phyloP scores from a whole-genome alignment of 805 yeast species.

The Myxozyma melibiosi region DNA sequence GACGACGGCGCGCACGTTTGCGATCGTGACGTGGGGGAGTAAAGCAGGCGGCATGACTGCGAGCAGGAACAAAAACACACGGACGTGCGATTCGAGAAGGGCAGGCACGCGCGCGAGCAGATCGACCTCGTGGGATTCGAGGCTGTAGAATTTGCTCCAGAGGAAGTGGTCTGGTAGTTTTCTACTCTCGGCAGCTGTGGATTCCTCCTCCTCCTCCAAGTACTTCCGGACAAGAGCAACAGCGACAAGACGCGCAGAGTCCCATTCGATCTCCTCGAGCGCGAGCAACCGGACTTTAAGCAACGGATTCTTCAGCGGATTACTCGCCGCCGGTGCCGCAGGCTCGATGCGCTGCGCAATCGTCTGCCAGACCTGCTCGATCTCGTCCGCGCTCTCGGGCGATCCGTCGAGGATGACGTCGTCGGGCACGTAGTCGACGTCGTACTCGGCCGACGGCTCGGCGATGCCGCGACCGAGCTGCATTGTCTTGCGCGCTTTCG shows the following conservation, averaged over 20 bases:
- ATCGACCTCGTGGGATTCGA: slow-evolving; percentile 27
- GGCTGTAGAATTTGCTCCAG: slow-evolving; percentile 7
- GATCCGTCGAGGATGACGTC: slow-evolving; percentile 3
- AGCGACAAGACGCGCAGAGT: slow-evolving; percentile 53
- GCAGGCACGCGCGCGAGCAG: slow-evolving; percentile 20
- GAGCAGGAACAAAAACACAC: slow-evolving; percentile 19
- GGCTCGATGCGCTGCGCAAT: slow-evolving; percentile 1
- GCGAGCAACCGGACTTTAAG: slow-evolving; percentile 43
- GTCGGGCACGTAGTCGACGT: slow-evolving; percentile 25
- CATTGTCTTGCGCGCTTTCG: slow-evolving; percentile 17
- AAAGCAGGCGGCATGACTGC: slow-evolving; percentile 12
- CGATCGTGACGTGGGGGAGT: slow-evolving; percentile 45
- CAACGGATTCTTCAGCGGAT: slow-evolving; percentile 18
- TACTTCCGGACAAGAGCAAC: slow-evolving; percentile 33
- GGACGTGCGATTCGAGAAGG: slow-evolving; percentile 24
- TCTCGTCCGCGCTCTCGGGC: slow-evolving; percentile 10
- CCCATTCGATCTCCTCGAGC: slow-evolving; percentile 57
- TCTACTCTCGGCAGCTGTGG: neutral
- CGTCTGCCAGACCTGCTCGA: slow-evolving; percentile 15
- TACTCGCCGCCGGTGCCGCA: neutral
- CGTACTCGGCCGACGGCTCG: slow-evolving; percentile 7
- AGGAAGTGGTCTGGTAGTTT: slow-evolving; percentile 4
- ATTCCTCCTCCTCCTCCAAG: slow-evolving; percentile 15
- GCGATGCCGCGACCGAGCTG: slow-evolving; percentile 9
- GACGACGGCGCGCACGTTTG: slow-evolving; percentile 49